phyloP scores from a whole-genome alignment of 306 rosid species.

The Quercus mongolica region DNA sequence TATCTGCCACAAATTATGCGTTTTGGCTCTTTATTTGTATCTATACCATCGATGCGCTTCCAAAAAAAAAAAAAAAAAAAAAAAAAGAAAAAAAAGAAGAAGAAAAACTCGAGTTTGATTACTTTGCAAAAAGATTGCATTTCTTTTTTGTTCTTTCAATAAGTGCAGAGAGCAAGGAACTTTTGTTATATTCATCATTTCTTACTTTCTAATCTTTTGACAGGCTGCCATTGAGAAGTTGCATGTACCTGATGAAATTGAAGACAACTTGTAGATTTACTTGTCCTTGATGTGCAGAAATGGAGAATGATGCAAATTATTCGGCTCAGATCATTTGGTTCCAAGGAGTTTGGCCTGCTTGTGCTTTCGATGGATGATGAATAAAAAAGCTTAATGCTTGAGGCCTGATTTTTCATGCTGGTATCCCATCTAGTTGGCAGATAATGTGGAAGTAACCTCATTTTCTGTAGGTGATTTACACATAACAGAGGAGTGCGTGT shows the following conservation, averaged over 20 bases:
- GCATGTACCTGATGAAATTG: constrained; percentile 90
- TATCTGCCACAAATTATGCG: neutral
- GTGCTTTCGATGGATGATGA: constrained; percentile 55
- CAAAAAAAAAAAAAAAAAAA: no score
- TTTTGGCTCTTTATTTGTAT: neutral
- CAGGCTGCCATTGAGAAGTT: constrained; percentile 98
- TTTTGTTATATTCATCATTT: neutral
- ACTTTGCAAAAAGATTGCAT: neutral
- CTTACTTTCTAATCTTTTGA: constrained; percentile 12
- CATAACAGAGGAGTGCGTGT: constrained; percentile 31
- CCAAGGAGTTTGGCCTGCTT: constrained; percentile 39
- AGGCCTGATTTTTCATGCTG: constrained; percentile 20
- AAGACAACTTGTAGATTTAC: constrained; percentile 63
- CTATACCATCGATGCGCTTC: neutral
- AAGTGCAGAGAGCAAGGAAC: neutral
- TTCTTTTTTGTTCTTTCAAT: neutral
- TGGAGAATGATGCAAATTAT: constrained; percentile 28
- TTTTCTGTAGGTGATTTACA: constrained; percentile 41
- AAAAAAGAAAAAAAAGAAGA: no score
- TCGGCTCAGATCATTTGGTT: constrained; percentile 30
- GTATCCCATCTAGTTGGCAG: constrained; percentile 17
- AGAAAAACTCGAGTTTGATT: neutral
- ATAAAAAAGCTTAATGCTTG: constrained; percentile 21
- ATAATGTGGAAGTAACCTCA: constrained; percentile 27
- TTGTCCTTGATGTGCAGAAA: constrained; percentile 9